Base-by-base conservation (phyloP, 768 basidiomycete genomes). In the Termitomyces sp. region DNA sequence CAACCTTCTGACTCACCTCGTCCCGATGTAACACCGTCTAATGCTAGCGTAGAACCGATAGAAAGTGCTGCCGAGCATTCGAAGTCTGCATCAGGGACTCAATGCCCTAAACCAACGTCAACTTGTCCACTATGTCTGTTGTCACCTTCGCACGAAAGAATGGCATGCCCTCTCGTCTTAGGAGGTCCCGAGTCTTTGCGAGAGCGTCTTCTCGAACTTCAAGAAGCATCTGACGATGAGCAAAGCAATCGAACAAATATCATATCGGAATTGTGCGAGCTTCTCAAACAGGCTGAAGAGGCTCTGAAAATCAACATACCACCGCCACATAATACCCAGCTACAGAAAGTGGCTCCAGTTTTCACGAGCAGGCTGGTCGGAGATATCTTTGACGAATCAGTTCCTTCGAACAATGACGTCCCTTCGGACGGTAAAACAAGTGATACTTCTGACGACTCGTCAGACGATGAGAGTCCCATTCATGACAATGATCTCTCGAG, bases 91-190 rank as follows among this genome's bases (percentile, higher is more conserved):
- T 43, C 14, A n/a, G 28, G 9, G 49, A 30, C 6, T n/a, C 24
- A 33, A 24, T 36, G 24, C 47, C 20, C 32, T n/a, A 40, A 40
- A 46, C n/a, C 45, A 40, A 32, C 9, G 26, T 32, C 48, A 53
- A 33, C 58, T 9, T 82, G 84, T 59, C 77, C 77, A 42, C 69
- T 82, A 22, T 86, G 85, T 66, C 68, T 70, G 20, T 67, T 67
- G 46, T 60, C 62, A 4, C 77, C 80, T 7, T 70, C 73, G 40
- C 85, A 87, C 60, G 69, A 74, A 53, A 78, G 76, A n/a, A 73
- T 73, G 51, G 67, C 66, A 45, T 87, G 85, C 65, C 80, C 81
- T 6, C 66, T 77, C 24, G 71, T 86, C 26, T 58, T 70, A 26
- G 73, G 72, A 38, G 80, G 82, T 10, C 64, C 76, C 0, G 67